Percentiles rank a stretch among this genome's conserved stretches.
Conservation (phyloP, 1,284 basidiomycete genomes). For the Naganishia sp. region DNA sequence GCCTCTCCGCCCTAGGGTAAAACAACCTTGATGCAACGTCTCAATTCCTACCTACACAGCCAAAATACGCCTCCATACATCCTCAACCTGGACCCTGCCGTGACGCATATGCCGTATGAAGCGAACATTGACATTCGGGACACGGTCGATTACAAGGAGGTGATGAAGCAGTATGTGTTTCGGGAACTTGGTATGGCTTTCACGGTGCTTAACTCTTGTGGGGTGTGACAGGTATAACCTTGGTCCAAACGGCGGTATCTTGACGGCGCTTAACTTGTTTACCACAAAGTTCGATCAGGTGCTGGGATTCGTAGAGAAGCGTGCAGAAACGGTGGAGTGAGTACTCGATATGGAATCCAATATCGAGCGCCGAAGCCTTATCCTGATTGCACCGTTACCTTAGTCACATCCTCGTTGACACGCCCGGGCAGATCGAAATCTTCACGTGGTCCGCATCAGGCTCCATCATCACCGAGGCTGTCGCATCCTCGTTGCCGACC, state of each 20-base stretch:
- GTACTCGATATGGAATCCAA: conserved; percentile 42
- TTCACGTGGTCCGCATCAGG: conserved; percentile 99
- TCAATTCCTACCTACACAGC: conserved; percentile 80
- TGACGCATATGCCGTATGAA: conserved; percentile 84
- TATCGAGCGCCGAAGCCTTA: neutral
- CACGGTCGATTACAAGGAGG: conserved; percentile 94
- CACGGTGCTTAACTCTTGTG: neutral
- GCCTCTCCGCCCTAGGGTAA: conserved; percentile 66
- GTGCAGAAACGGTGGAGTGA: conserved; percentile 82
- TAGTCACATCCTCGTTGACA: conserved; percentile 93
- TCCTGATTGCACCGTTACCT: neutral
- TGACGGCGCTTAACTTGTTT: conserved; percentile 96
- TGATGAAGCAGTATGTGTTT: conserved; percentile 94
- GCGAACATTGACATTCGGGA: conserved; percentile 98
- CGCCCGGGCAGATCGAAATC: conserved; percentile 99
- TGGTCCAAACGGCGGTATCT: conserved; percentile 95
- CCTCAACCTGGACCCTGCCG: conserved; percentile 96
- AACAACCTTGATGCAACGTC: conserved; percentile 92
- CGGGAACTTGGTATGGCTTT: neutral
- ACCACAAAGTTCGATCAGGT: conserved; percentile 99
- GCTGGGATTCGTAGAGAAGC: conserved; percentile 84
- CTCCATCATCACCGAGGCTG: conserved; percentile 96
- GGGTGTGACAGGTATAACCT: conserved; percentile 77
- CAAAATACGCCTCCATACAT: conserved; percentile 77
- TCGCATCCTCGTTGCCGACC: conserved; percentile 88